Evolutionary conservation across 257 asterid genomes (phyloP).

Genomic region (Perilla frutescens): DNA sequence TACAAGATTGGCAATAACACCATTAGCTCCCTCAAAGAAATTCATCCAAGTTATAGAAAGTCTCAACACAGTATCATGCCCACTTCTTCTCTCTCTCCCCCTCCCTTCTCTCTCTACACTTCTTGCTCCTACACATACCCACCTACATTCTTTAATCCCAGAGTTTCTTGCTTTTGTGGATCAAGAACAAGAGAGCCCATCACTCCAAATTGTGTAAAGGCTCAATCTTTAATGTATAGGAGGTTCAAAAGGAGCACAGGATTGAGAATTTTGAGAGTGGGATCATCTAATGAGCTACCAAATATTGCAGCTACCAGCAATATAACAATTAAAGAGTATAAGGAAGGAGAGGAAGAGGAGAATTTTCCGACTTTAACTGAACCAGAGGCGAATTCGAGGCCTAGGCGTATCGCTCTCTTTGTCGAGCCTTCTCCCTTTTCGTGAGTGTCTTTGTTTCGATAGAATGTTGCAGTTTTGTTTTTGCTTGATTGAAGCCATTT

Average conservation of each 20-base stretch:
- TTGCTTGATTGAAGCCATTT: constrained; percentile 25
- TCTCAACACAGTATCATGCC: constrained; percentile 41
- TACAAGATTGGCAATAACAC: constrained; percentile 5
- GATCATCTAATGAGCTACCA: constrained; percentile 35
- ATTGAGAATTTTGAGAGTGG: constrained; percentile 29
- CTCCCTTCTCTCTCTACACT: constrained; percentile 42
- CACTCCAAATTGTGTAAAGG: constrained; percentile 41
- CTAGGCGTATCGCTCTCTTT: constrained; percentile 93
- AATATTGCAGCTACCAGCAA: constrained; percentile 46
- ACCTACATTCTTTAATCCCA: constrained; percentile 27
- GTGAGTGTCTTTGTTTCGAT: constrained; percentile 57
- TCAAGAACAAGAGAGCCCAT: constrained; percentile 53
- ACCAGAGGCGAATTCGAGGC: constrained; percentile 63
- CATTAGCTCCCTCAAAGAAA: constrained; percentile 2
- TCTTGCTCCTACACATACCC: constrained; percentile 25
- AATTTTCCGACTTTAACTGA: constrained; percentile 63
- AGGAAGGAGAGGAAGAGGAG: constrained; percentile 60
- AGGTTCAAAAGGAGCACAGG: constrained; percentile 27
- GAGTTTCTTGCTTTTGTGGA: constrained; percentile 41
- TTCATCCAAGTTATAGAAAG: not conserved
- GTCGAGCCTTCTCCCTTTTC: constrained; percentile 99
- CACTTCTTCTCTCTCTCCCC: constrained; percentile 54
- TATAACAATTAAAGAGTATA: constrained; percentile 51
- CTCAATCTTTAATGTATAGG: constrained; percentile 29
- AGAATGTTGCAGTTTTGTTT: not conserved